These are phyloP conservation scores for Penicillium egyptiacum DNA, from an alignment of 495 filamentous ascomycete genomes.

Conservation along the genomic window DNA sequence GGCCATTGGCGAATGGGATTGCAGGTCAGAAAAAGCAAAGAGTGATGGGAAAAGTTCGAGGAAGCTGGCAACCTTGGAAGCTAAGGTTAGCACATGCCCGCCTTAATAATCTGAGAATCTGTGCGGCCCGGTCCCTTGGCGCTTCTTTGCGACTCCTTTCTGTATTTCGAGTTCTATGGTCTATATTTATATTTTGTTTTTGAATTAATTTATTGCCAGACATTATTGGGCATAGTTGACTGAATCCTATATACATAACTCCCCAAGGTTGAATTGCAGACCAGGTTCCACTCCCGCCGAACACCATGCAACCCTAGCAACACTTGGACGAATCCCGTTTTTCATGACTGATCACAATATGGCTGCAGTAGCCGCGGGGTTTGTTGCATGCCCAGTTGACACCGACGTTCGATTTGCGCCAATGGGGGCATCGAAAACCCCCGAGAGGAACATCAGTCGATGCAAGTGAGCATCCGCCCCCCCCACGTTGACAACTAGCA, in stretches of 20 bases:
- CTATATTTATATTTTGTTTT: background rate
- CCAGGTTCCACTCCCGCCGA: constrained; percentile 11
- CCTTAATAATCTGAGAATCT: constrained; percentile 12
- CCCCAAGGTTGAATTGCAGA: background rate
- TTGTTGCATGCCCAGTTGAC: constrained; percentile 4
- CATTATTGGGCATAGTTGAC: background rate
- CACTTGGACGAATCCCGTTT: background rate
- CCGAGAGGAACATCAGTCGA: constrained; percentile 1
- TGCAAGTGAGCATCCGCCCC: background rate
- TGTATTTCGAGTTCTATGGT: background rate
- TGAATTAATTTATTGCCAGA: background rate
- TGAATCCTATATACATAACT: constrained; percentile 12
- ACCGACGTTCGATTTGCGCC: constrained; percentile 12
- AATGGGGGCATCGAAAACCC: constrained; percentile 6
- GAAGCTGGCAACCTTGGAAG: constrained; percentile 8
- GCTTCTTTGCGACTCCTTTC: background rate
- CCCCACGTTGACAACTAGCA: background rate
- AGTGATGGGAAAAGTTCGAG: background rate
- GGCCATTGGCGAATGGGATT: constrained; percentile 24
- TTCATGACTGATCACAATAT: constrained; percentile 5
- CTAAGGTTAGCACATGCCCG: constrained; percentile 6
- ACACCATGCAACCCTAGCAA: constrained; percentile 15
- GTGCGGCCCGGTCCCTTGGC: constrained; percentile 5
- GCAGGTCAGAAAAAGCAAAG: constrained; percentile 10
- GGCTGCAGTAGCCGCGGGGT: constrained; percentile 10